A percentile compares a stretch with the other conserved stretches of the same genome.
Conservation (phyloP, 352 stramenopile genomes). For the Chrysophaeum taylorii region DNA sequence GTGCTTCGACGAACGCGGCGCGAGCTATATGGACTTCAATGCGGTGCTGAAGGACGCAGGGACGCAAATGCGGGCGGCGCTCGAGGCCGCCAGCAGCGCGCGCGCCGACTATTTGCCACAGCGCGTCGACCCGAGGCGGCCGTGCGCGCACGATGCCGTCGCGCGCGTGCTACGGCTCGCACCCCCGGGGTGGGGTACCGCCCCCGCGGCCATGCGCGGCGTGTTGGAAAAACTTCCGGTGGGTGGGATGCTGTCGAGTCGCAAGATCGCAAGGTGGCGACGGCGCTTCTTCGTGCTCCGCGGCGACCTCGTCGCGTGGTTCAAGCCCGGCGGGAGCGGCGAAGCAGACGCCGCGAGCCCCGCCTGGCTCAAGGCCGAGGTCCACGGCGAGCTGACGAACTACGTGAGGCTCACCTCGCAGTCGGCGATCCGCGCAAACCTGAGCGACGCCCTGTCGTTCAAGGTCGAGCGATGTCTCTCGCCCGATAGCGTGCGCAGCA, state of each 20-base stretch:
- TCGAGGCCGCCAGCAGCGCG: no score
- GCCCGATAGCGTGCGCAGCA: background rate
- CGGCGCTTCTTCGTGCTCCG: conserved; percentile 4
- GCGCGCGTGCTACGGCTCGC: background rate
- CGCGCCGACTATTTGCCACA: no score
- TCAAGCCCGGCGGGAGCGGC: background rate
- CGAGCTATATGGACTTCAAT: background rate
- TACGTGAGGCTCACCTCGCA: background rate
- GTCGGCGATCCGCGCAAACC: background rate
- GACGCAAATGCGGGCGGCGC: background rate
- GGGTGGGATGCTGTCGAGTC: background rate
- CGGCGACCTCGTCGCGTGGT: background rate
- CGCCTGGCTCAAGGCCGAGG: background rate
- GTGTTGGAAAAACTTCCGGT: background rate
- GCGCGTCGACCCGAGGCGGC: no score
- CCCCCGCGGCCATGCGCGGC: background rate
- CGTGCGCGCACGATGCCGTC: background rate
- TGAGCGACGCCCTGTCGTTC: background rate
- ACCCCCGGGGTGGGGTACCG: background rate
- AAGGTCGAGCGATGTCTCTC: background rate
- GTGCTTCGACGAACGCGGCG: background rate
- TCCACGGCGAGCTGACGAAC: conserved; percentile 2
- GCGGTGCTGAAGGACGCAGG: background rate
- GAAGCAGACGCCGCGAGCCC: background rate
- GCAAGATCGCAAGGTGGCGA: background rate